Conservation (phyloP, 2,329 filamentous ascomycete genomes). For the Aspergillus costaricaensis region DNA sequence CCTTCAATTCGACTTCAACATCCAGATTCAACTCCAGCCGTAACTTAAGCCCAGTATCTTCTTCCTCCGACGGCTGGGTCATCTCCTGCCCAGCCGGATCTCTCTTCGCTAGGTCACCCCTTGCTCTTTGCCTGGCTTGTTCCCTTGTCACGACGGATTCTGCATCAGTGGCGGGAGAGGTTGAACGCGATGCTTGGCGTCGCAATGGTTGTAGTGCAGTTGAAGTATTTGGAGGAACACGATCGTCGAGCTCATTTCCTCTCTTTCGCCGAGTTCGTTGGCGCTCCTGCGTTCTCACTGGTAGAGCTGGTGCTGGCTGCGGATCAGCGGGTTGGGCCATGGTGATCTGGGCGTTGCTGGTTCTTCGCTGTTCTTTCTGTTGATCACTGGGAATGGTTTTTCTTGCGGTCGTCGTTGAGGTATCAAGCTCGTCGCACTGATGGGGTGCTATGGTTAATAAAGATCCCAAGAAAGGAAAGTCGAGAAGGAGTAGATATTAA, state of each 20-base stretch:
- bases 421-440: too few species aligned
- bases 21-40: constrained; percentile 77
- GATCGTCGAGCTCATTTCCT: neutral
- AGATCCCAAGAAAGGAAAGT: too few species aligned
- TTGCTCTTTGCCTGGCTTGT: neutral
- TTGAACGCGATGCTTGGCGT: neutral
- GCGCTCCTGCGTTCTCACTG: neutral
- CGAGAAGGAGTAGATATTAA: too few species aligned
- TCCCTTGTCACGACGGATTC: neutral
- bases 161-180: neutral
- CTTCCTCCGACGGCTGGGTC: neutral
- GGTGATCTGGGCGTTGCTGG: too few species aligned
- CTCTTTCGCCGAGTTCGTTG: neutral
- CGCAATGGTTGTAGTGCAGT: neutral
- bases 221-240: neutral
- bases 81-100: neutral
- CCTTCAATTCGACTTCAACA: constrained; percentile 82
- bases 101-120: neutral
- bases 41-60: constrained; percentile 50
- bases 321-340: too few species aligned
- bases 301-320: neutral
- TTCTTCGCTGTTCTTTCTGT: too few species aligned
- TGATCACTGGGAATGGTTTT: too few species aligned
- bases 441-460: too few species aligned
- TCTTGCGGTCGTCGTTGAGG: too few species aligned